Evolutionary conservation across 257 asterid genomes (phyloP), one percentile per base, ranked within the genome.

Genomic region (Nicotiana knightiana): DNA sequence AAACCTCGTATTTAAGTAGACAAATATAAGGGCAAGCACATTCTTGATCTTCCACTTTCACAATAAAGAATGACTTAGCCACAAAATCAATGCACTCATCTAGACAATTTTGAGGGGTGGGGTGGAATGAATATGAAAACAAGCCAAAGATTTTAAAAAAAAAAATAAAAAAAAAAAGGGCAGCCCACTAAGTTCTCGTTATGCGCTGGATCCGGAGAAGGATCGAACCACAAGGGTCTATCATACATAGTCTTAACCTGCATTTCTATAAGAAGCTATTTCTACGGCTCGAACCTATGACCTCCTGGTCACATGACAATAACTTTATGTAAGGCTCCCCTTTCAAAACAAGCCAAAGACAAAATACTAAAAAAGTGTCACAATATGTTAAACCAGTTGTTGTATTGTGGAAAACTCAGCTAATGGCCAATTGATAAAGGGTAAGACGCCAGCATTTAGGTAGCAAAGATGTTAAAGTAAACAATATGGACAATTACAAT

Each of bases 401-500:
- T 70, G n/a, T 70, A 21, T 43, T 70, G 59, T 70, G 59, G 32
- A 30, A 43, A 70, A 70, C 24, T 15, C 21, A 48, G 9, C 63
- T 48, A 89, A 90, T 84, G 79, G 79, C 79, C 37, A 73, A 4
- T 73, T 73, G 79, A 73, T 73, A 83, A 83, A 80, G 48, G 86
- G 84, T 81, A 66, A 83, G 37, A 67, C 81, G 62, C 77, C 80
- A 48, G 62, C 79, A 73, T 73, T 88, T 90, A 87, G 90, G 91
- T 86, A 84, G 83, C 80, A 73, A 73, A 5, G 9, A 48, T 73
- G 79, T 26, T 76, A 24, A 85, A 84, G 84, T 77, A 85, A 85
- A 76, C 85, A 81, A 82, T 86, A 78, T 85, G 85, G 85, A 83
- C 90, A 88, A 88, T 81, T 85, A 80, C 82, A 48, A 48, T 48